Percentiles rank a stretch among this genome's conserved stretches.
These are phyloP conservation scores for Fraxinus cuspidata DNA, from an alignment of 257 asterid genomes.

Conservation along the genomic window DNA sequence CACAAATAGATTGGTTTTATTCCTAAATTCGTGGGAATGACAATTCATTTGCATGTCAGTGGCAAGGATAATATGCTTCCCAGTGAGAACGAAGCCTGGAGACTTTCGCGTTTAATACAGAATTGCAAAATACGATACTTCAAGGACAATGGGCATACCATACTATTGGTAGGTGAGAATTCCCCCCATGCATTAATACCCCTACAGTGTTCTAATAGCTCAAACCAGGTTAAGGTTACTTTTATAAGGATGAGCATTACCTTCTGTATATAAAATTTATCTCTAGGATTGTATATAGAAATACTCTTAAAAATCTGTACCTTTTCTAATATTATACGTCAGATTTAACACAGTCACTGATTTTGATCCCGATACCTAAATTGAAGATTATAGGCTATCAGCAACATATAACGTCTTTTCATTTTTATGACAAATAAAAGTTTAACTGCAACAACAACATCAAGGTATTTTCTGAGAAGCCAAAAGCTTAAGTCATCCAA, in stretches of 20 bases:
- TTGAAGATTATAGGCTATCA: not conserved
- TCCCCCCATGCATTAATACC: conserved; percentile 8
- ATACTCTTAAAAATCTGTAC: not conserved
- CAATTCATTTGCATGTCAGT: conserved; percentile 47
- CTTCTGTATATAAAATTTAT: not conserved
- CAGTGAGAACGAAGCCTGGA: conserved; percentile 77
- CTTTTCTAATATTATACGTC: not conserved
- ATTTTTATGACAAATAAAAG: too few species aligned
- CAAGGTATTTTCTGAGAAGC: not conserved
- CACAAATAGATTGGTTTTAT: not conserved
- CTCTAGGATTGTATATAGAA: not conserved
- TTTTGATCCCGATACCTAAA: not conserved
- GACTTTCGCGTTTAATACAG: conserved; percentile 57
- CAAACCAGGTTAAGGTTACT: not conserved
- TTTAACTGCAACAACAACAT: too few species aligned
- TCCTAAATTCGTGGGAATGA: not conserved
- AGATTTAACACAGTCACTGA: not conserved
- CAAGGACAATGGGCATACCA: conserved; percentile 87
- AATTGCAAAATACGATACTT: conserved; percentile 67
- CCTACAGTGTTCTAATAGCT: conserved; percentile 1
- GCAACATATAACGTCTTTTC: not conserved
- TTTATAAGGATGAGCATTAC: not conserved
- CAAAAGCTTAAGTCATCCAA: not conserved
- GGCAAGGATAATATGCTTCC: conserved; percentile 97
- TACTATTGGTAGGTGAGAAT: conserved; percentile 76